A percentile compares a stretch with the other conserved stretches of the same genome.
Evolutionary conservation across 306 rosid species (phyloP).

Genomic region (Vigna hirtella): DNA sequence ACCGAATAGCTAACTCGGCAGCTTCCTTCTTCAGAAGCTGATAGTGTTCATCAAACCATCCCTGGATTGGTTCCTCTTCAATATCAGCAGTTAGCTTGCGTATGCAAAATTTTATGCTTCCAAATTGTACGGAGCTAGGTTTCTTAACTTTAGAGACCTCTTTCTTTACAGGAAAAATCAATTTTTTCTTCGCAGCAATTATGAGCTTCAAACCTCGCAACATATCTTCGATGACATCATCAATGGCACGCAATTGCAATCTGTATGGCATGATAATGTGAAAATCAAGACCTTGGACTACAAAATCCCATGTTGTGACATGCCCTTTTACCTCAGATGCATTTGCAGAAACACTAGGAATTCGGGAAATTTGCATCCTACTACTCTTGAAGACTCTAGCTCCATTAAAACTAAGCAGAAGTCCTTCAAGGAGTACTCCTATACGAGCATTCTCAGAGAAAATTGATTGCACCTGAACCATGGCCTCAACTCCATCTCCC

Average conservation of each 20-base stretch:
- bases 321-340: constrained; percentile 63
- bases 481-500: constrained; percentile 95
- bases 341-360: constrained; percentile 71
- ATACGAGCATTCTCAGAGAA: constrained; percentile 98
- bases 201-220: constrained; percentile 85
- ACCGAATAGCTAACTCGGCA: constrained; percentile 83
- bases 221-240: constrained; percentile 95
- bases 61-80: constrained; percentile 98
- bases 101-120: constrained; percentile 84
- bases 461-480: constrained; percentile 93
- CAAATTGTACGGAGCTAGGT: constrained; percentile 72
- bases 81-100: constrained; percentile 88
- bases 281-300: constrained; percentile 91
- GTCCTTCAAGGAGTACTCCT: constrained; percentile 98
- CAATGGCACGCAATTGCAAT: constrained; percentile 95
- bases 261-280: constrained; percentile 94
- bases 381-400: constrained; percentile 87
- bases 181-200: constrained; percentile 79
- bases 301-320: constrained; percentile 87
- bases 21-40: constrained; percentile 92
- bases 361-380: constrained; percentile 95
- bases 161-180: constrained; percentile 82
- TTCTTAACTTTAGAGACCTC: constrained; percentile 74
- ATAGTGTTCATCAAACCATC: constrained; percentile 99
- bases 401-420: constrained; percentile 78